Evolutionary conservation across 2,329 filamentous ascomycete species (phyloP).

Genomic region (Sphaerulina musiva): DNA sequence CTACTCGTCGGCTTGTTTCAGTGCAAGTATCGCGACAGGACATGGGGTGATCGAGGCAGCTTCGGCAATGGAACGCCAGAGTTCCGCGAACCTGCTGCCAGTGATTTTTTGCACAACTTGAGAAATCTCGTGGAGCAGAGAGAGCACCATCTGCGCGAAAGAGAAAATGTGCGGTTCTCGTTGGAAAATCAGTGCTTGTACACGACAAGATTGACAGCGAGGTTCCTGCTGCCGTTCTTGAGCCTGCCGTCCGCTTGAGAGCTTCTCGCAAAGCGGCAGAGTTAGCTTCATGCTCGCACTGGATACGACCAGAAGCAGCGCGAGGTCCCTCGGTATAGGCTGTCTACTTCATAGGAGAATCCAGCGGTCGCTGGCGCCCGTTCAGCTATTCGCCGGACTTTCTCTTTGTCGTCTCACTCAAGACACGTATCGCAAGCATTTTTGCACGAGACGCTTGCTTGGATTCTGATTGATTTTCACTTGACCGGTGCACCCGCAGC

Average conservation of each 20-base stretch:
- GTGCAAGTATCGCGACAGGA: slow-evolving; percentile 43
- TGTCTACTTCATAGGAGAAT: too few relatives aligned
- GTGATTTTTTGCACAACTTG: slow-evolving; percentile 36
- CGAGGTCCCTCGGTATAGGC: too few relatives aligned
- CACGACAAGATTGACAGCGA: slow-evolving; percentile 39
- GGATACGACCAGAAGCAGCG: too few relatives aligned
- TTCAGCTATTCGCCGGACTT: neutral
- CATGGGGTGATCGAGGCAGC: slow-evolving; percentile 34
- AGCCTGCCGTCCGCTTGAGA: slow-evolving; percentile 11
- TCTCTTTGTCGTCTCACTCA: neutral
- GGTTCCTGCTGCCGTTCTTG: slow-evolving; percentile 38
- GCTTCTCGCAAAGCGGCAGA: neutral
- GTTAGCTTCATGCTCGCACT: neutral
- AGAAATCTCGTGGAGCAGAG: slow-evolving; percentile 38
- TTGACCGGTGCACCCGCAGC: too few relatives aligned
- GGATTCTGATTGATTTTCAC: too few relatives aligned
- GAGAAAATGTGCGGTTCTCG: slow-evolving; percentile 36
- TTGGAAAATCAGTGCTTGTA: slow-evolving; percentile 37
- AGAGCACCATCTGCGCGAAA: slow-evolving; percentile 35
- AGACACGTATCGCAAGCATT: too few relatives aligned
- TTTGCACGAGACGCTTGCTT: too few relatives aligned
- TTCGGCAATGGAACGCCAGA: slow-evolving; percentile 37
- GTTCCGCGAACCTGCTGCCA: slow-evolving; percentile 31
- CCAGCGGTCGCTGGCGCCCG: neutral
- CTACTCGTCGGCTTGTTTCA: slow-evolving; percentile 43